Base-by-base conservation (phyloP, 495 filamentous ascomycete genomes). In the Amphirosellinia nigrospora region DNA sequence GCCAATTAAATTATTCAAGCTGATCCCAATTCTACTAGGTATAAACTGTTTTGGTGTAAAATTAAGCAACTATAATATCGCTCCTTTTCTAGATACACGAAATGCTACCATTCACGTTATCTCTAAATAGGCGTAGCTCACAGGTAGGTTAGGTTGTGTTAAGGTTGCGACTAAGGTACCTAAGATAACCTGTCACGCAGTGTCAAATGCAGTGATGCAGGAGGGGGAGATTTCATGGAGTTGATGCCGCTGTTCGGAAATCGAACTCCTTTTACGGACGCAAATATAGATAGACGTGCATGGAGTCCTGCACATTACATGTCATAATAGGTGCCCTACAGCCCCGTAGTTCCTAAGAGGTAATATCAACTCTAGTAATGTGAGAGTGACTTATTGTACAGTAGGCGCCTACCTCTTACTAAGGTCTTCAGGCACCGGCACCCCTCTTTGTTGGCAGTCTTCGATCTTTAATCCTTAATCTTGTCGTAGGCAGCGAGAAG, bases 201-300 rank as follows among this genome's bases (percentile, higher is more conserved):
- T 53, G 50, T 30, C 16, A 53, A 52, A 53, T 53, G 50, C 28
- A 48, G 61, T 64, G 41, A 45, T 38, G 61, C 45, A 64, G 38
- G 43, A 13, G 41, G 61, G 41, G 55, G 55, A 26, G 38, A 50
- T 64, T 64, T 50, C 19, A 64, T 16, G 63, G 46, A 65, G 19
- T 65, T 39, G 21, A 28, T 65, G 63, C 43, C 43, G 41, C 39
- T 32, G 60, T 32, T 45, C 19, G 60, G 60, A 23, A 43, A 15
- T 63, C 23, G 16, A 36, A 34, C 53, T 58, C 55, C 55, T 58
- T 58, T 58, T 58, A 58, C 53, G 36, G 0, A n/a, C 32, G 53
- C 53, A 58, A 58, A 58, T 56, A 56, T 36, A 38, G 16, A 36
- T 21, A 19, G 55, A 58, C 55, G 21, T 58, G 55, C 55, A 58